These are phyloP conservation scores for Sanghuangporus weigelae DNA, from an alignment of 1,284 basidiomycete species.

Conservation along the genomic window DNA sequence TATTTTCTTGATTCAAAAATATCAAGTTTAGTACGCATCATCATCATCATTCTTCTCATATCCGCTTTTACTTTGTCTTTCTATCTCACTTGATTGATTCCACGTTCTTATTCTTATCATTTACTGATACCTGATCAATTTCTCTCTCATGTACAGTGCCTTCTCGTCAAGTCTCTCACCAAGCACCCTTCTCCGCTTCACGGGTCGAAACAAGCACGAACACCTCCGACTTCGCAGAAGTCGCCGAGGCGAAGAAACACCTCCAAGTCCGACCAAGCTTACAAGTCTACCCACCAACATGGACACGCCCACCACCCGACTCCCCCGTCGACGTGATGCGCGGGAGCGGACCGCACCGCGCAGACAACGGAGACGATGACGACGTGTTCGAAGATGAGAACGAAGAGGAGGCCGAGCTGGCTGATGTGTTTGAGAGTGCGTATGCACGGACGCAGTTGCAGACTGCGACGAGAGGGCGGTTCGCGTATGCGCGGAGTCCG, in stretches of 20 bases:
- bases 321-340: constrained; percentile 14
- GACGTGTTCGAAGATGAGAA: not conserved
- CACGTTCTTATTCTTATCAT: not conserved
- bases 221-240: not conserved
- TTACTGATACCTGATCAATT: not conserved
- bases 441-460: not conserved
- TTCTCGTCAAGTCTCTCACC: not conserved
- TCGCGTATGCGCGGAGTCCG: not conserved
- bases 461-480: not conserved
- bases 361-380: constrained; percentile 13
- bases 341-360: constrained; percentile 4
- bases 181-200: constrained; percentile 7
- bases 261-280: constrained; percentile 3
- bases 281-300: constrained; percentile 1
- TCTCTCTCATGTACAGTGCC: not conserved
- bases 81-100: not conserved
- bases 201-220: not conserved
- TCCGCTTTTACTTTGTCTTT: not conserved
- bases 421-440: constrained; percentile 12
- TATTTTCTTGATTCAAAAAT: not conserved
- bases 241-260: not conserved
- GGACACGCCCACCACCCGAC: constrained; percentile 13
- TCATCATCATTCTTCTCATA: not conserved
- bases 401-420: constrained; percentile 1
- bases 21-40: not conserved